These are phyloP conservation scores for Phytophthora ramorum DNA, from an alignment of 352 stramenopile species.

Conservation along the genomic window DNA sequence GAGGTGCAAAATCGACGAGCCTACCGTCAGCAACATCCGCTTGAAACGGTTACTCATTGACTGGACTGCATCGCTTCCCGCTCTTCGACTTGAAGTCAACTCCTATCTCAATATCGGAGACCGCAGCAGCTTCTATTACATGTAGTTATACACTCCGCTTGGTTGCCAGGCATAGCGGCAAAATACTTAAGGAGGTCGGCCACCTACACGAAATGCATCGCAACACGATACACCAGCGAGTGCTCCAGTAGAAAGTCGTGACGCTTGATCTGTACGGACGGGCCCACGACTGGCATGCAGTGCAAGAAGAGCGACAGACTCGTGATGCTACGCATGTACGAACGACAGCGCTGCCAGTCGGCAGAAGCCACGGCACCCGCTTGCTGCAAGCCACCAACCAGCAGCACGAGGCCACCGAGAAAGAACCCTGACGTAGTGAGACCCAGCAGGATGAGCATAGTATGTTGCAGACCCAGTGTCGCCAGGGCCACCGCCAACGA, in stretches of 20 bases:
- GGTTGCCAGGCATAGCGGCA: neutral
- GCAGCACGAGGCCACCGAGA: constrained; percentile 65
- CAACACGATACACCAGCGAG: constrained; percentile 83
- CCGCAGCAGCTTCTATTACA: neutral
- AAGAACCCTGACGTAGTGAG: constrained; percentile 54
- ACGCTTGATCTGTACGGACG: constrained; percentile 78
- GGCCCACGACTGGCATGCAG: constrained; percentile 66
- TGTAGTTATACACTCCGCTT: constrained; percentile 12
- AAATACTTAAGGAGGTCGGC: constrained; percentile 15
- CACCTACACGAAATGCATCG: constrained; percentile 81
- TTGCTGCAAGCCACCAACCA: constrained; percentile 69
- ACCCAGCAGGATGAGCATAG: constrained; percentile 65
- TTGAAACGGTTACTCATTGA: neutral
- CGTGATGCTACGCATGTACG: constrained; percentile 81
- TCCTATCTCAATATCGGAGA: neutral
- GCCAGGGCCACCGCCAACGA: constrained; percentile 51
- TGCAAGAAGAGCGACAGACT: constrained; percentile 87
- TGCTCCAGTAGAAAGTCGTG: constrained; percentile 81
- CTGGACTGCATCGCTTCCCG: neutral
- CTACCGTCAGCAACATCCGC: too few relatives aligned
- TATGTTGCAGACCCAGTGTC: constrained; percentile 62
- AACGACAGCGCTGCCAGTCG: constrained; percentile 80
- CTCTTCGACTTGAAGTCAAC: neutral
- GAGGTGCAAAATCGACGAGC: too few relatives aligned
- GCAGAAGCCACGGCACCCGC: constrained; percentile 54